Conservation (phyloP, 495 filamentous ascomycete genomes). For the Aspergillus conjunctus region DNA sequence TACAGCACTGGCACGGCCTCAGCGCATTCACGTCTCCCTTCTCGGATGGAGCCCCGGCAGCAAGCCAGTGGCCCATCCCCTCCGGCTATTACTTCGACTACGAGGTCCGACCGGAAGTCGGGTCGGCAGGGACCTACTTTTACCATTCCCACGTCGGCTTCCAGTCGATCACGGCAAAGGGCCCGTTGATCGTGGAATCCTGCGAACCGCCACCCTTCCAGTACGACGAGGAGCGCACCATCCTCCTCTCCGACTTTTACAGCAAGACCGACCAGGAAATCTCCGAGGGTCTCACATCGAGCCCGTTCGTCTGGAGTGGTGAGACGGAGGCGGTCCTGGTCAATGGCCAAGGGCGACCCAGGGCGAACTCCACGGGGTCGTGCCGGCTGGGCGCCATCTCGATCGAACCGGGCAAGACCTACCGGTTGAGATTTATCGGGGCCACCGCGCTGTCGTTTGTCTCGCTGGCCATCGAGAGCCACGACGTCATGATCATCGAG, state of each 20-base stretch:
- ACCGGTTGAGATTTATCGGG: constrained; percentile 59
- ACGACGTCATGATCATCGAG: constrained; percentile 54
- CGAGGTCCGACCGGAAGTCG: constrained; percentile 50
- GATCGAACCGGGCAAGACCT: constrained; percentile 58
- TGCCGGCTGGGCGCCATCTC: constrained; percentile 53
- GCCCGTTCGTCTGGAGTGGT: constrained; percentile 10
- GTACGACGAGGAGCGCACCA: constrained; percentile 58
- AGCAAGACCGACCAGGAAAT: constrained; percentile 46
- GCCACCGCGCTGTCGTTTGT: constrained; percentile 54
- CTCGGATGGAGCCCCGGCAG: constrained; percentile 12
- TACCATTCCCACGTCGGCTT: constrained; percentile 63
- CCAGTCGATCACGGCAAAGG: constrained; percentile 55
- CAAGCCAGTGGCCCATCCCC: constrained; percentile 14
- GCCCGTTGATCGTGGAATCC: constrained; percentile 57
- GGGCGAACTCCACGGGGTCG: constrained; percentile 38
- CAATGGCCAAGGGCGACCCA: constrained; percentile 39
- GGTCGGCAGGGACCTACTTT: constrained; percentile 59
- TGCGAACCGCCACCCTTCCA: constrained; percentile 40
- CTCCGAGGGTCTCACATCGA: constrained; percentile 35
- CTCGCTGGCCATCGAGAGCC: constrained; percentile 52
- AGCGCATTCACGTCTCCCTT: constrained; percentile 15
- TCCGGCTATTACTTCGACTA: constrained; percentile 59
- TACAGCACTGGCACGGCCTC: constrained; percentile 16
- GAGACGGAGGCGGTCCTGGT: constrained; percentile 54
- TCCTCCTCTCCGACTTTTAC: constrained; percentile 57